Evolutionary conservation across 768 basidiomycete species (phyloP).

Genomic region (Lentinula lateritia): DNA sequence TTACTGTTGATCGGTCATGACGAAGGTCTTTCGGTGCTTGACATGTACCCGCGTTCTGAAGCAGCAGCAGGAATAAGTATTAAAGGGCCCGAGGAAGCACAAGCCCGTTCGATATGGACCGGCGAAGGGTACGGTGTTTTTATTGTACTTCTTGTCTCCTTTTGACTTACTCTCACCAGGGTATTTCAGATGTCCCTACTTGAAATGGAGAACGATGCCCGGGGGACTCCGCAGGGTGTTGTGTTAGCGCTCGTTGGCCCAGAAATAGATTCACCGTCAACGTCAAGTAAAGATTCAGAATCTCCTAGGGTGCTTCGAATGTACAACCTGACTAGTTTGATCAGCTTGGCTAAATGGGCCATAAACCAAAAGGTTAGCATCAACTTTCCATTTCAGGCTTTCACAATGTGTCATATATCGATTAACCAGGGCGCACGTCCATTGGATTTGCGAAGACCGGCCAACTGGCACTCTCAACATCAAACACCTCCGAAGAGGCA

Average conservation of each 20-base stretch:
- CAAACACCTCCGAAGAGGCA: constrained; percentile 41
- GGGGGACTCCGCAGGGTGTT: constrained; percentile 60
- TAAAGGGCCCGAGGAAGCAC: constrained; percentile 70
- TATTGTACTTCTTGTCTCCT: neutral
- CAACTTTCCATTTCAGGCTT: neutral
- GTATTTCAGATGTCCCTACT: constrained; percentile 75
- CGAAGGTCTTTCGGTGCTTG: constrained; percentile 73
- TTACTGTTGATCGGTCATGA: constrained; percentile 77
- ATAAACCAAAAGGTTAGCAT: constrained; percentile 55
- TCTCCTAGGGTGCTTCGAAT: constrained; percentile 58
- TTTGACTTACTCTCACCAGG: constrained; percentile 27
- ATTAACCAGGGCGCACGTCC: constrained; percentile 48
- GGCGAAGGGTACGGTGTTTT: constrained; percentile 63
- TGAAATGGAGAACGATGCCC: constrained; percentile 55
- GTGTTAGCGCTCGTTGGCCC: constrained; percentile 72
- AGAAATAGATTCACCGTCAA: constrained; percentile 38
- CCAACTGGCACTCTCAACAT: constrained; percentile 46
- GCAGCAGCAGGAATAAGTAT: constrained; percentile 33
- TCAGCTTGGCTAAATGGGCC: constrained; percentile 72
- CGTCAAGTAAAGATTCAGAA: constrained; percentile 45
- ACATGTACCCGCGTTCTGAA: constrained; percentile 75
- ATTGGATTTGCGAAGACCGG: constrained; percentile 49
- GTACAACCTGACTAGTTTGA: constrained; percentile 77
- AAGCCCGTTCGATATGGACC: constrained; percentile 61
- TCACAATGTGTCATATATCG: constrained; percentile 1